phyloP scores from a whole-genome alignment of 108 stramenopile genomes.

The Tribonema minus region DNA sequence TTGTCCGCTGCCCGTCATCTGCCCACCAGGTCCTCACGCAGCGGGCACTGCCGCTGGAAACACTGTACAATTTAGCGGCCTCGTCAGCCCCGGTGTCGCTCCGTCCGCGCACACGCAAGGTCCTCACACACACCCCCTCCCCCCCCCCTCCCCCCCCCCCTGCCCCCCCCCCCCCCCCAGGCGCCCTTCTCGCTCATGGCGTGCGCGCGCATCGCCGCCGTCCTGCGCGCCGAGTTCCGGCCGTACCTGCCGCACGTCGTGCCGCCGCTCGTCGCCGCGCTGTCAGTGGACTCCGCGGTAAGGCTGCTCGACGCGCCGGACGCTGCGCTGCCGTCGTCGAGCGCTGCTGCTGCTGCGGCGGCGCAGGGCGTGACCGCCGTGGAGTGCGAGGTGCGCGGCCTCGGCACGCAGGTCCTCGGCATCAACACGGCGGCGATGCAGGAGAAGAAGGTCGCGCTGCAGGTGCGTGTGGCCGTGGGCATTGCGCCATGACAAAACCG shows the following conservation, averaged over 20 bases:
- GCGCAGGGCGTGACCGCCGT: conserved; percentile 2
- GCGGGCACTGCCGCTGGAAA: no score
- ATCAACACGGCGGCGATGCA: conserved; percentile 26
- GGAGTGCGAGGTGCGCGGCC: not conserved
- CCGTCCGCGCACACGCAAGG: conserved; percentile 9
- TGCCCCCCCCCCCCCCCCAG: not conserved
- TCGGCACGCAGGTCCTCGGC: conserved; percentile 19
- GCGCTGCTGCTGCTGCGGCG: not conserved
- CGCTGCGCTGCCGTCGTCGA: not conserved
- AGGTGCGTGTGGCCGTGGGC: no score
- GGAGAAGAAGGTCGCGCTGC: not conserved
- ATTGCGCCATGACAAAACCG: no score
- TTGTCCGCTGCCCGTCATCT: no score
- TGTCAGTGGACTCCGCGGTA: conserved; percentile 8
- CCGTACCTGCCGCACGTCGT: conserved; percentile 18
- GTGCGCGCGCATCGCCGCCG: conserved; percentile 21
- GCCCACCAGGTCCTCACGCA: no score
- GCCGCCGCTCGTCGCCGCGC: conserved; percentile 9
- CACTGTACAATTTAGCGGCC: no score
- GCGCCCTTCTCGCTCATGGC: not conserved
- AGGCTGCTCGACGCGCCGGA: not conserved
- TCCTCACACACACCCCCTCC: not conserved
- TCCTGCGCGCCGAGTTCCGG: conserved; percentile 12
- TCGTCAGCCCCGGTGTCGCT: not conserved
- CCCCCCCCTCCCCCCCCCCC: not conserved